Evolutionary conservation across 2,329 filamentous ascomycete genomes (phyloP).

Genomic region (Diaporthe longicolla): DNA sequence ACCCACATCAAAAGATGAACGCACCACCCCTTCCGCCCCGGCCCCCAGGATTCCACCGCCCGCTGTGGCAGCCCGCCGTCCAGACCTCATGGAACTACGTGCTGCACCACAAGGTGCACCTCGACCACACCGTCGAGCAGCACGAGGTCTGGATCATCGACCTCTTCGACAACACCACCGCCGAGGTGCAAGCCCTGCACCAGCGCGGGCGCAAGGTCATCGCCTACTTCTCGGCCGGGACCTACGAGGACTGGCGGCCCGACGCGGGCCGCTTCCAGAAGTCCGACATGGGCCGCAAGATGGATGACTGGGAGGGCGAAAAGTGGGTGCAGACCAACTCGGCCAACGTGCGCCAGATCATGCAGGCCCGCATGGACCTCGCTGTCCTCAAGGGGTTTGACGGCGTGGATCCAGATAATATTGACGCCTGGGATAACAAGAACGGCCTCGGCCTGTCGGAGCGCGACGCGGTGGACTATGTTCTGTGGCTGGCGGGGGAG

Average conservation of each 20-base stretch:
- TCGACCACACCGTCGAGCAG: constrained; percentile 38
- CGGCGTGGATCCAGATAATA: constrained; percentile 71
- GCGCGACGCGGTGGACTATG: constrained; percentile 62
- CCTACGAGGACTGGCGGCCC: constrained; percentile 68
- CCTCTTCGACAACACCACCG: constrained; percentile 40
- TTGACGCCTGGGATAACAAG: constrained; percentile 68
- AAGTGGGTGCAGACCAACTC: constrained; percentile 67
- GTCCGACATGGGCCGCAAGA: constrained; percentile 62
- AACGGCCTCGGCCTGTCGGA: constrained; percentile 63
- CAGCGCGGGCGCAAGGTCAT: constrained; percentile 66
- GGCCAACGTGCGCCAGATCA: constrained; percentile 65
- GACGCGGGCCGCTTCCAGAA: constrained; percentile 62
- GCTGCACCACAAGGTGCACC: constrained; percentile 38
- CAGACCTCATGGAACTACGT: constrained; percentile 41
- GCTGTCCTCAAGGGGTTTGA: constrained; percentile 68
- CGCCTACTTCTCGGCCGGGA: constrained; percentile 74
- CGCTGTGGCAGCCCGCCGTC: constrained; percentile 39
- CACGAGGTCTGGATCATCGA: constrained; percentile 40
- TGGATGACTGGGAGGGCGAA: constrained; percentile 71
- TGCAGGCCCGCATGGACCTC: constrained; percentile 64
- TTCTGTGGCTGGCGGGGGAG: constrained; percentile 64
- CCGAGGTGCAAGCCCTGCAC: constrained; percentile 61
- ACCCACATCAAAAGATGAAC: not conserved
- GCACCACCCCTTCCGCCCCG: constrained; percentile 40
- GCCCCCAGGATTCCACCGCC: constrained; percentile 33